Evolutionary conservation across 352 stramenopile genomes (phyloP), one percentile per base, ranked within the genome.

Genomic region (Phytophthora ramorum): DNA sequence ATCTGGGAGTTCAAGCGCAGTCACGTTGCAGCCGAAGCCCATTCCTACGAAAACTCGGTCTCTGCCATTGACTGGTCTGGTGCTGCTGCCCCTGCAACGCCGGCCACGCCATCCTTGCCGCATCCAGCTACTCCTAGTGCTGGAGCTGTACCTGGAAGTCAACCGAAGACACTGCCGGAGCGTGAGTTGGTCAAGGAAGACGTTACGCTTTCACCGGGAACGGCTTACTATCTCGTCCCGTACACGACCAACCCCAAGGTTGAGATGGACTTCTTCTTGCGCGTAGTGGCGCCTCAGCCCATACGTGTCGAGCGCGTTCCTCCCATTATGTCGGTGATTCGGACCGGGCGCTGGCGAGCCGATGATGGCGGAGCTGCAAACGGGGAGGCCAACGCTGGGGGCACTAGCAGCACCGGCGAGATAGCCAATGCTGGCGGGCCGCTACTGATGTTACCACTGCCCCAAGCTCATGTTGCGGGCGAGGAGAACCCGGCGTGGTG

Each of bases 221-320:
- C 64, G 14, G 63, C 75, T 14, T 97, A 97, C 58, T 90, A 89
- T 52, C 67, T 98, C 14, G 66, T 97, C 7, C 87, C 90, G 10
- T 94, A 95, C 69, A 93, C 90, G 1, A 78, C 85, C 24, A 81
- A 93, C 59, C 54, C 70, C 28, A 92, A 90, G 56, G 88, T 94
- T 38, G 91, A 97, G 46, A 95, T 95, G 76, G 87, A 95, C 47
- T 98, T 96, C 55, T 96, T 94, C 66, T 58, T 98, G 28, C 89
- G 92, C 9, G 75, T 97, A 1, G 97, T 97, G 38, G 81, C 87
- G 4, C 73, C 79, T 9, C 88, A 86, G 20, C 81, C 89, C 5
- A 37, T 97, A 16, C 66, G 67, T 28, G 64, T 98, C 2, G 89
- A 97, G 71, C 75, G 71, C 2, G 61, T 97, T 16, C 69, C 81